These are phyloP conservation scores for Teratosphaeria zuluensis DNA, from an alignment of 2,329 filamentous ascomycete species.

Conservation along the genomic window DNA sequence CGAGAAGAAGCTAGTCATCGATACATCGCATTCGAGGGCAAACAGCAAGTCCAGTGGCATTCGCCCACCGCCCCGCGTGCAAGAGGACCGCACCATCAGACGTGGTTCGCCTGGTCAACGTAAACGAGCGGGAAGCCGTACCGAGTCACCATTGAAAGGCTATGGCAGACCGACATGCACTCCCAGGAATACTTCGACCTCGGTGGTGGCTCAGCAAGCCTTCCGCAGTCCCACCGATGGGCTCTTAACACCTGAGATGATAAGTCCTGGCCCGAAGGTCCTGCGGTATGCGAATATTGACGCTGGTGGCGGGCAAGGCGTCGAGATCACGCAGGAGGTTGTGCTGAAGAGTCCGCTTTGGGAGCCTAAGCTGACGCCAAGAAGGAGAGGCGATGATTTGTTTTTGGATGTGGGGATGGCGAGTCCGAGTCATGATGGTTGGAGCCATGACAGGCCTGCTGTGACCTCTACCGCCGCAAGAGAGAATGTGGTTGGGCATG, in stretches of 20 bases:
- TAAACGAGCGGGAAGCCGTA: constrained; percentile 1
- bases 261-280: constrained; percentile 6
- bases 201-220: neutral
- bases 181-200: neutral
- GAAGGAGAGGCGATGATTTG: constrained; percentile 55
- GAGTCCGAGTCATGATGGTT: constrained; percentile 8
- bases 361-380: constrained; percentile 58
- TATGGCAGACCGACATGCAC: constrained; percentile 13
- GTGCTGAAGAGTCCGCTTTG: constrained; percentile 40
- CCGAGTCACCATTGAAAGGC: constrained; percentile 20
- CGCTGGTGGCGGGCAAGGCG: neutral
- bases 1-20: constrained; percentile 25
- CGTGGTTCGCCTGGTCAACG: neutral
- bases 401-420: constrained; percentile 36
- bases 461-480: neutral
- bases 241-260: constrained; percentile 10
- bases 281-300: neutral
- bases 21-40: constrained; percentile 9
- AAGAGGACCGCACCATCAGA: neutral
- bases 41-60: constrained; percentile 6
- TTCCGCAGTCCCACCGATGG: neutral
- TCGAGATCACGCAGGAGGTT: neutral
- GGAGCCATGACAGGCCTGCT: neutral
- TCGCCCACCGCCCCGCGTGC: neutral
- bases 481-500: neutral